phyloP scores from a whole-genome alignment of 441 rosid species.

The Euphorbia schlechtendalii region DNA sequence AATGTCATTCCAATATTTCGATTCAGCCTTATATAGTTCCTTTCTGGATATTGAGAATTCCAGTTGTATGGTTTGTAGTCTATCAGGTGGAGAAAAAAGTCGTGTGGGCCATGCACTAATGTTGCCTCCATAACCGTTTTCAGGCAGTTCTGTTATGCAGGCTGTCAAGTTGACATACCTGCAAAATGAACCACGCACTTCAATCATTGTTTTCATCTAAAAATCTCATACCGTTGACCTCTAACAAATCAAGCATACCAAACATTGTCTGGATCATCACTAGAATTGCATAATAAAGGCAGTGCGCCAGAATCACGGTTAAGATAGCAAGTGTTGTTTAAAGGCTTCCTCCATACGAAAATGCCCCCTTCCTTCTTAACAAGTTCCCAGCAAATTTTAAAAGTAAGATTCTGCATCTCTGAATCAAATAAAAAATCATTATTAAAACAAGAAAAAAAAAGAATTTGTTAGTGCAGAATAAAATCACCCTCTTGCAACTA shows the following conservation, averaged over 20 bases:
- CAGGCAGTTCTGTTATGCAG: slow-evolving; percentile 70
- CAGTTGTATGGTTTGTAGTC: slow-evolving; percentile 68
- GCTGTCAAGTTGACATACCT: slow-evolving; percentile 76
- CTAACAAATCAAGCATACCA: slow-evolving; percentile 41
- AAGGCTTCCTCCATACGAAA: slow-evolving; percentile 86
- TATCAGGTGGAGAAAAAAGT: slow-evolving; percentile 61
- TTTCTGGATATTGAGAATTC: slow-evolving; percentile 81
- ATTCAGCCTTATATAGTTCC: slow-evolving; percentile 80
- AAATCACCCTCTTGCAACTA: not conserved
- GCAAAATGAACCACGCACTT: slow-evolving; percentile 16
- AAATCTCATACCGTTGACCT: not conserved
- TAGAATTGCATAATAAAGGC: slow-evolving; percentile 62
- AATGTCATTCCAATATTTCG: slow-evolving; percentile 71
- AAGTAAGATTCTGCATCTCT: slow-evolving; percentile 81
- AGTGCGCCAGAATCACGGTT: slow-evolving; percentile 46
- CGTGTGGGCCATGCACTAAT: slow-evolving; percentile 73
- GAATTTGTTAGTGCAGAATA: not conserved
- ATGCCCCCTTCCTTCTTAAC: slow-evolving; percentile 82
- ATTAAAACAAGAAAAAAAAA: not conserved
- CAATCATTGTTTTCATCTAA: not conserved
- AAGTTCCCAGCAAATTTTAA: slow-evolving; percentile 76
- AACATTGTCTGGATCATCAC: slow-evolving; percentile 70
- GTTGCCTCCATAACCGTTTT: slow-evolving; percentile 72
- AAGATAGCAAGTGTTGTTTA: slow-evolving; percentile 71
- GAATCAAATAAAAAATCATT: slow-evolving; percentile 10